These are phyloP conservation scores for Cladosporium halotolerans DNA, from an alignment of 2,329 filamentous ascomycete species.

Conservation along the genomic window DNA sequence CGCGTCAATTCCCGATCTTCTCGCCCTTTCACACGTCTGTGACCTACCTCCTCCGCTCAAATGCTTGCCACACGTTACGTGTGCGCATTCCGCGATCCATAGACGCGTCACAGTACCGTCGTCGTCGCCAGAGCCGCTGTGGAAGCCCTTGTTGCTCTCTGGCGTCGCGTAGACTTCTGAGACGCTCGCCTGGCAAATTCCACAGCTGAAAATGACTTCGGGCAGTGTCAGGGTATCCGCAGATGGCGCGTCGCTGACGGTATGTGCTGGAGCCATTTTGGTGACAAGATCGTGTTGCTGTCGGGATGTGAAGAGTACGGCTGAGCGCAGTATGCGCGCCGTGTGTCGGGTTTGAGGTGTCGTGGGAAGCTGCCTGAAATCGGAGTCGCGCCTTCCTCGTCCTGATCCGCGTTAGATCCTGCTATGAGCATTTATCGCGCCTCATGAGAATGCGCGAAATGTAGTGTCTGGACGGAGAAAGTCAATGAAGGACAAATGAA, in stretches of 20 bases:
- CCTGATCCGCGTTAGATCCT: not conserved
- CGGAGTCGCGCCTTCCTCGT: conserved; percentile 9
- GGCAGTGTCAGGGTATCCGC: conserved; percentile 15
- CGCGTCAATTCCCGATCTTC: not conserved
- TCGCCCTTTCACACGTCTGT: not conserved
- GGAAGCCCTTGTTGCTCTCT: conserved; percentile 32
- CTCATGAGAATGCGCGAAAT: too few relatives aligned
- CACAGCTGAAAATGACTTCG: conserved; percentile 45
- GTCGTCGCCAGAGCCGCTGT: conserved; percentile 22
- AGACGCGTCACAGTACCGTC: conserved; percentile 38
- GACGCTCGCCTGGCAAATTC: conserved; percentile 41
- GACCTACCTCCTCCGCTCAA: conserved; percentile 43
- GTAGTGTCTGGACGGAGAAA: not conserved
- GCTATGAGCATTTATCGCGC: too few relatives aligned
- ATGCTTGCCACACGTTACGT: conserved; percentile 45
- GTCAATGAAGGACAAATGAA: conserved; percentile 15
- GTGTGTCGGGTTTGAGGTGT: not conserved
- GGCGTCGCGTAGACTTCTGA: conserved; percentile 40
- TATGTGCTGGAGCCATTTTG: conserved; percentile 1
- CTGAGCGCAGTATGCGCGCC: not conserved
- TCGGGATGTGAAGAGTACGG: not conserved
- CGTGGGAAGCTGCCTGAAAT: not conserved
- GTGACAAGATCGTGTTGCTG: conserved; percentile 11
- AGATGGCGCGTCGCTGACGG: not conserved
- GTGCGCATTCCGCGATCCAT: conserved; percentile 44